Percentiles rank a stretch among this genome's conserved stretches.
Conservation (phyloP, 2,329 filamentous ascomycete species). For the Ophiostoma sp. region DNA sequence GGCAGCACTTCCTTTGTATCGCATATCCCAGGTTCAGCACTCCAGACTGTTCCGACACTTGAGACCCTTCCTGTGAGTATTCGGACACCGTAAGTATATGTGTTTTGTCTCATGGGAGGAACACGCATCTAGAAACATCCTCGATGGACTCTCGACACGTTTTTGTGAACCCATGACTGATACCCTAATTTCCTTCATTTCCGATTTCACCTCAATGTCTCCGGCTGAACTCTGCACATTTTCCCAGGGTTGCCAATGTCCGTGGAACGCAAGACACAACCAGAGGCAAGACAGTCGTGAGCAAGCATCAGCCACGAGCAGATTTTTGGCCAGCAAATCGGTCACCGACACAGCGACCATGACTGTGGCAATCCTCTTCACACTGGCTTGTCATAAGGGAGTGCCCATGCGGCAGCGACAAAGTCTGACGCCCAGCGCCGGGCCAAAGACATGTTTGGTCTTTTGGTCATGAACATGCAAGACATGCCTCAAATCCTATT, state of each 20-base stretch:
- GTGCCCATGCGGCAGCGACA: neutral
- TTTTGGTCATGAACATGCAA: neutral
- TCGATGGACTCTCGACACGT: neutral
- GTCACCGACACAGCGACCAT: neutral
- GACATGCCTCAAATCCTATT: neutral
- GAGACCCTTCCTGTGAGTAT: neutral
- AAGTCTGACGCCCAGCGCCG: neutral
- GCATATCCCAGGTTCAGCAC: neutral
- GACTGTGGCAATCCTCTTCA: neutral
- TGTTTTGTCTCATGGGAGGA: neutral
- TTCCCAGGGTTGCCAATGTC: neutral
- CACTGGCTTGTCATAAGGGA: neutral
- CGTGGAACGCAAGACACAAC: neutral
- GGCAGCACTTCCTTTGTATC: neutral
- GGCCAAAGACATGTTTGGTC: neutral
- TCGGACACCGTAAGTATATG: neutral
- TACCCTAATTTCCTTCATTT: neutral
- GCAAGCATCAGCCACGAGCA: neutral
- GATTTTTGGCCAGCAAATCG: neutral
- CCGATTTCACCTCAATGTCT: neutral
- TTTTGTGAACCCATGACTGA: neutral
- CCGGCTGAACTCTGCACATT: too few species aligned
- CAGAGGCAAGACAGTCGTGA: neutral
- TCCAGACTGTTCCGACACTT: neutral
- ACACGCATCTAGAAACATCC: slow-evolving; percentile 9